Percentiles rank a stretch among this genome's conserved stretches.
Conservation (phyloP, 2,329 filamentous ascomycete genomes). For the Whalleya microplaca region DNA sequence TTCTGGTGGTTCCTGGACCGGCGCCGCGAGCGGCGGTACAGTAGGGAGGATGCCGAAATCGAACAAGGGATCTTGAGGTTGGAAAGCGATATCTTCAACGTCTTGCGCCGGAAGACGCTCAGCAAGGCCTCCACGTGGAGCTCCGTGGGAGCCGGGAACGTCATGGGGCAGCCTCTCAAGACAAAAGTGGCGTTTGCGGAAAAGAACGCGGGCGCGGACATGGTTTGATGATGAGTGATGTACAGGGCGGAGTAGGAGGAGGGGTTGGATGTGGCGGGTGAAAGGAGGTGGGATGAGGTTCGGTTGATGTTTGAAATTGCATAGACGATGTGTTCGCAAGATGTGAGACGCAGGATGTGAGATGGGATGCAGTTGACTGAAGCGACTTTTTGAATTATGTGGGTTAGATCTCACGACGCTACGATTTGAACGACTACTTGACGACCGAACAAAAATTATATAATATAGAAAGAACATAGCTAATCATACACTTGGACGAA, state of each 20-base stretch:
- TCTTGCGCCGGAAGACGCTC: slow-evolving; percentile 60
- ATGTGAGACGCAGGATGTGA: neutral
- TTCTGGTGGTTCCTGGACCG: slow-evolving; percentile 60
- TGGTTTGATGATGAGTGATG: neutral
- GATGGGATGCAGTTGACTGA: neutral
- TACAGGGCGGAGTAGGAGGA: neutral
- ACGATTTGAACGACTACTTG: neutral
- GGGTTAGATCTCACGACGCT: neutral
- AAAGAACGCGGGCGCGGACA: neutral
- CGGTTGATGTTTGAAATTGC: neutral
- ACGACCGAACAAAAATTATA: neutral
- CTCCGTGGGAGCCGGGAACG: slow-evolving; percentile 28
- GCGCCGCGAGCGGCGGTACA: slow-evolving; percentile 52
- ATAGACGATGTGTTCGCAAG: neutral
- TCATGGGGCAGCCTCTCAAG: too few species aligned
- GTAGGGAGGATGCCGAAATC: slow-evolving; percentile 53
- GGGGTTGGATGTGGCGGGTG: neutral
- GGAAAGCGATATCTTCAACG: slow-evolving; percentile 60
- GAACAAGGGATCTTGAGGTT: slow-evolving; percentile 59
- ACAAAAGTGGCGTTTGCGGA: neutral
- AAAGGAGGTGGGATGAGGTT: neutral
- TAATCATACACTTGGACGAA: too few species aligned
- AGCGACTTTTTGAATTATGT: neutral
- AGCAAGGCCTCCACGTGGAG: slow-evolving; percentile 60
- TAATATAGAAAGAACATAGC: neutral